These are phyloP conservation scores for Naumovozyma baii DNA, from an alignment of 805 yeast genomes.

Conservation along the genomic window DNA sequence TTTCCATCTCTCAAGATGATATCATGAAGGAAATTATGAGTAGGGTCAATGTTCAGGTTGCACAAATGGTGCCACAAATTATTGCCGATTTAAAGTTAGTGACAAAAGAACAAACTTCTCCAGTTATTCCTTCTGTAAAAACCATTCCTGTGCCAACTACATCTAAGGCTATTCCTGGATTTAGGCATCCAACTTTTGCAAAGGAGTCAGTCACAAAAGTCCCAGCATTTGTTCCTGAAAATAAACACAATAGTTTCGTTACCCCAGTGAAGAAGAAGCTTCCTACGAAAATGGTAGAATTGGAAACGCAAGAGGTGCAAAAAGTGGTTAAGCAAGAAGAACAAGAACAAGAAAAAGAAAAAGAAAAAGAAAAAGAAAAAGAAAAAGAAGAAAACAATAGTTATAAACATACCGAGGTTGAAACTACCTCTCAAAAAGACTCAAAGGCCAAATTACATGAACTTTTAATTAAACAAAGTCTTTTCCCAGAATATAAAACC, in stretches of 20 bases:
- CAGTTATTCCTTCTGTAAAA: no score
- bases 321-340: slow-evolving; percentile 2
- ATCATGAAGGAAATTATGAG: background rate
- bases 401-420: slow-evolving; percentile 11
- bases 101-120: no score
- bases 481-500: slow-evolving; percentile 10
- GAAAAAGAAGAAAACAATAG: slow-evolving; percentile 12
- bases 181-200: no score
- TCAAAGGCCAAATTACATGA: slow-evolving; percentile 10
- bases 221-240: no score
- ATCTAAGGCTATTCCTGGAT: no score
- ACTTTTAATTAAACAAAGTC: slow-evolving; percentile 7
- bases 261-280: no score
- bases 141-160: no score
- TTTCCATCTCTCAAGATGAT: background rate
- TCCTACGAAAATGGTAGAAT: no score
- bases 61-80: background rate
- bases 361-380: slow-evolving; percentile 12
- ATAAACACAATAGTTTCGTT: no score
- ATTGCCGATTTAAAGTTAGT: background rate
- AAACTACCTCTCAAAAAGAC: slow-evolving; percentile 6
- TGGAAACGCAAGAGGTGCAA: no score
- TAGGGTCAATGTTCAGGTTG: background rate
- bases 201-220: no score
- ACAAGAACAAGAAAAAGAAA: slow-evolving; percentile 15